Base-by-base conservation (phyloP, 2,329 filamentous ascomycete genomes). In the Fusarium pilosicola region DNA sequence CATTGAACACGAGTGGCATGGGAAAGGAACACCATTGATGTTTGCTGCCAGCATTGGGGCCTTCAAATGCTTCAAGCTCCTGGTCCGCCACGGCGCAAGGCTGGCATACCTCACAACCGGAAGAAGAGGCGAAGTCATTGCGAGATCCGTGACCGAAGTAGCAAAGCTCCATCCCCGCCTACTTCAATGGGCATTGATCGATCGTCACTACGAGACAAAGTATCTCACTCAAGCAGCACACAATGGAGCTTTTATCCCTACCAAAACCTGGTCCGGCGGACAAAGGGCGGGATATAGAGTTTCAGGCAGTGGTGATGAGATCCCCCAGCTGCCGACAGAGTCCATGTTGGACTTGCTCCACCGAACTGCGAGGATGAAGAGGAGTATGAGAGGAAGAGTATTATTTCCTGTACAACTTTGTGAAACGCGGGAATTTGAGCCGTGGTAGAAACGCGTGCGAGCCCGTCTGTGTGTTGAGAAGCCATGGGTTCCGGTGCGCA, bases 21-120 rank as follows among this genome's bases (percentile, higher is more conserved):
- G 48, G 6, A 59, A 58, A 3, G 76, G 76, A 5, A 74, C 76
- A 10, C 65, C 69, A 1, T 56, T 78, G 56, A 77, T 78, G 75
- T 73, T 66, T 51, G 76, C 76, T 18, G 68, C 65, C 24, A 45
- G 41, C 7, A 62, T 76, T 6, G 76, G 74, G 1, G 64, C 65
- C 3, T 44, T 65, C 3, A 32, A 51, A 5, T 65, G 62, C 13
- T 76, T 77, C 65, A 72, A 78, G 45, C 9, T 69, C 9, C 71
- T 78, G 17, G 64, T 78, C 9, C 68, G 60, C 4, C 30, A 32
- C 9, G 75, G 75, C 5, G 76, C 76, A 17, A 64, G 59, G 12
- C 56, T 76, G 11, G 48, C 68, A 12, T 78, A 78, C 14, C 28
- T 61, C 11, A 22, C 46, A 6, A 64, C 24, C 1, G 72, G 72